Evolutionary conservation across 2,329 filamentous ascomycete species (phyloP), one percentile per base, ranked within the genome.

Genomic region (Epichloe typhina): DNA sequence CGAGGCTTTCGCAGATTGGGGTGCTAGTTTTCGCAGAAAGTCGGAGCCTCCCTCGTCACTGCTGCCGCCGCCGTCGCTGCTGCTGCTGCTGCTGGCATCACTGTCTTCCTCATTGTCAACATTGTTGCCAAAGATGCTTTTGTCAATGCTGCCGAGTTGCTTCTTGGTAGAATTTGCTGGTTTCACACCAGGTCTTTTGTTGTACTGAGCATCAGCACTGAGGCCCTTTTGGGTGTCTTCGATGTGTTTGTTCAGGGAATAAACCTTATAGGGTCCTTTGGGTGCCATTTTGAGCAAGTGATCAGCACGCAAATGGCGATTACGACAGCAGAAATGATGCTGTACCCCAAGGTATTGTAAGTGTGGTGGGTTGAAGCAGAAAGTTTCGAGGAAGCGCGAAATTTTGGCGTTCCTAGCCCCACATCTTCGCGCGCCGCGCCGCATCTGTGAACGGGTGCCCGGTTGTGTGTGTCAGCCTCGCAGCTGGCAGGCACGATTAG

Each of bases 201-300:
- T 69, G 57, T 57, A 63, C 57, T 65, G 62, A 35, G 63, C 55
- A 21, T 62, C 61, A 36, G 63, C 61, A 41, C 58, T 64, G 41
- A 66, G 53, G 50, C 62, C 62, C 55, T 66, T 69, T 37, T 66
- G 60, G n/a, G 63, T 63, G 47, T 67, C 63, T 51, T 64, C 64
- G 36, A 69, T 64, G 56, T 69, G 66, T 57, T 67, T 61, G 54
- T 46, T 65, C 47, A 69, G 61, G 23, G 66, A 69, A 43, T 67
- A 62, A 17, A 67, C 58, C 55, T 66, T 63, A 58, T 57, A 69
- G 1, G 61, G 59, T 54, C 61, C 58, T 44, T 65, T 67, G 50
- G 64, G 63, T 51, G 64, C 66, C 67, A 69, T 69, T 54, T 57
- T 62, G 54, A 55, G 54, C 52, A 54, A 49, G 45, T 17, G 9